Evolutionary conservation across 192 early-diverging fungal genomes (phyloP), one percentile per base, ranked within the genome.

Genomic region (Phycomyces blakesleeanus): DNA sequence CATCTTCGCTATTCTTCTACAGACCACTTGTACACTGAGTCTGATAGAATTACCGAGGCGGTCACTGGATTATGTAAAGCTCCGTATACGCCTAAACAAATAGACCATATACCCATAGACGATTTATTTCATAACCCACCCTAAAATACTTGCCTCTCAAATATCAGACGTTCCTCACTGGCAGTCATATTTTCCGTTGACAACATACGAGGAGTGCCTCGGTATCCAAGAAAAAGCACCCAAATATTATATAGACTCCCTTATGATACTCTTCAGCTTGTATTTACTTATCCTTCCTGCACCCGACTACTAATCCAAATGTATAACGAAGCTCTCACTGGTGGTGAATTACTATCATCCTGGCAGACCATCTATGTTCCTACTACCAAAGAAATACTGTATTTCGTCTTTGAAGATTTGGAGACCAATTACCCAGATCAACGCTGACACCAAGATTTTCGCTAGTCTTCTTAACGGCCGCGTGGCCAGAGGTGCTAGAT

Each of bases 361-460:
- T 65, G 54, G 63, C 22, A 22, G 0, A 1, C 18, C 0, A 71
- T 65, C 0, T 39, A 40, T 29, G 65, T 76, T 58, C 12, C 42
- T 68, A 18, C 52, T 71, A 1, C 51, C 24, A 38, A 76, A 71
- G 42, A 76, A 71, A 55, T 63, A 66, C 1, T 61, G 67, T 18
- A 16, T 61, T 12, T 18, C 41, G 0, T 16, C 40, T 3, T 51
- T 71, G 18, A 44, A 52, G 0, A 77, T 50, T 38, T 69, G 49
- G 42, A 41, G 60, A 4, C 67, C 67, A 14, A 16, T 69, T 16
- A 22, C 55, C 3, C 14, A 63, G 1, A 61, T 63, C 16, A 69
- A 63, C 47, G 27, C 52, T 1, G 68, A 69, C 26, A 61, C 68
- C 1, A 69, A 69, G 16, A 12, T 69, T 0, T 69, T 69, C 38